Evolutionary conservation across 177 flowering plant species (phyloP).

Genomic region (Tripterygium wilfordii): DNA sequence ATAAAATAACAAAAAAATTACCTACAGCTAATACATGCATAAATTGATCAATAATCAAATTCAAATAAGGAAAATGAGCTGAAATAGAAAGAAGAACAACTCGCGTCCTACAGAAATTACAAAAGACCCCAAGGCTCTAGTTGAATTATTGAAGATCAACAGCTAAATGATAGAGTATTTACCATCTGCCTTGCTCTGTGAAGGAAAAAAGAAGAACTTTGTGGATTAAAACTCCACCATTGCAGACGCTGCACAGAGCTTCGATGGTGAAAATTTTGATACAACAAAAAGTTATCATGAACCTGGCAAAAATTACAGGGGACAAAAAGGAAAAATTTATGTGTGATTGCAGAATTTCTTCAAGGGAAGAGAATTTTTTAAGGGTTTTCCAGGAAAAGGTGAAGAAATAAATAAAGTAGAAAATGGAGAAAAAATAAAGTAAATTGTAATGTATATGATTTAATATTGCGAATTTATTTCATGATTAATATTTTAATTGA

Average conservation of each 20-base stretch:
- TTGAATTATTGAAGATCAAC: conserved; percentile 8
- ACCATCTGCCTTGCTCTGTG: too few species aligned
- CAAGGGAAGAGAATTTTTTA: conserved; percentile 26
- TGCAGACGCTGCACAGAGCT: conserved; percentile 25
- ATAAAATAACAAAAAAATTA: conserved; percentile 2
- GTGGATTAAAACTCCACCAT: conserved; percentile 20
- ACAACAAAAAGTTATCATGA: conserved; percentile 4
- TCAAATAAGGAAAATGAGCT: too few species aligned
- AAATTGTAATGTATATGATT: conserved; percentile 11
- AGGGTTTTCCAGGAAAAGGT: conserved; percentile 36
- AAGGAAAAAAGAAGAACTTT: too few species aligned
- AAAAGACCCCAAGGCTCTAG: too few species aligned
- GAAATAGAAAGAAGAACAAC: too few species aligned
- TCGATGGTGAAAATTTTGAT: conserved; percentile 7
- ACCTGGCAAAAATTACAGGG: conserved; percentile 10
- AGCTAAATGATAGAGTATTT: too few species aligned
- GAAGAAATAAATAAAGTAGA: conserved; percentile 24
- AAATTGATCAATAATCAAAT: too few species aligned
- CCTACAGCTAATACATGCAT: too few species aligned
- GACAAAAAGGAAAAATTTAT: conserved; percentile 6
- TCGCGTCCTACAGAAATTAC: too few species aligned
- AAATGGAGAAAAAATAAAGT: conserved; percentile 8
- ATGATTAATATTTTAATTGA: conserved; percentile 22
- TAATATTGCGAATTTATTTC: conserved; percentile 27
- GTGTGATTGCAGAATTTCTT: conserved; percentile 10